Percentiles rank a stretch among this genome's conserved stretches.
Evolutionary conservation across 164 flowering plant species (phyloP).

Genomic region (Stephania yunnanensis): DNA sequence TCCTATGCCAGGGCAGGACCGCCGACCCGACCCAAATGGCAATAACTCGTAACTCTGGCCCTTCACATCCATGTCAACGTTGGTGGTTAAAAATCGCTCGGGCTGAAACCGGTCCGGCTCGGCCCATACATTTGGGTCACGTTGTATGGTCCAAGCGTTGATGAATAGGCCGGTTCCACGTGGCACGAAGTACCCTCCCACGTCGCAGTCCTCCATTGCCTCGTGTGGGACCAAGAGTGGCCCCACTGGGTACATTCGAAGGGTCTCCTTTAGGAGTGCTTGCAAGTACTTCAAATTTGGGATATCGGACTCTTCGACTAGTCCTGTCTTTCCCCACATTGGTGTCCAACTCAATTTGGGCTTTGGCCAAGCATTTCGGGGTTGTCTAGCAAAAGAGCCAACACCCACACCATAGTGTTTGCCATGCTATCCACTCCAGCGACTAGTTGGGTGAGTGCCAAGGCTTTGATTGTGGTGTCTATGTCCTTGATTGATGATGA

Average conservation of each 20-base stretch:
- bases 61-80: not conserved
- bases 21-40: slow-evolving; percentile 2
- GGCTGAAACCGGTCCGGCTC: not conserved
- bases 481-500: not conserved
- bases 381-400: not conserved
- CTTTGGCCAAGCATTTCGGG: not conserved
- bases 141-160: slow-evolving; percentile 2
- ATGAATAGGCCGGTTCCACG: not conserved
- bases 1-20: not conserved
- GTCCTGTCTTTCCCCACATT: not conserved
- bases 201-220: not conserved
- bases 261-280: not conserved
- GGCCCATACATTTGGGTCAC: slow-evolving; percentile 3
- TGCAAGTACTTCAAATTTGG: not conserved
- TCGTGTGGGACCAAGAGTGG: not conserved
- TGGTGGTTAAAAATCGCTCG: slow-evolving; percentile 1
- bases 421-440: slow-evolving; percentile 1
- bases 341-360: not conserved
- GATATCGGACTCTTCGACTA: not conserved
- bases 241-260: not conserved
- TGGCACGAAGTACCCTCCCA: not conserved
- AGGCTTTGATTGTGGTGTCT: not conserved
- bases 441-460: not conserved
- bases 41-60: slow-evolving; percentile 3
- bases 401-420: not conserved